These are phyloP conservation scores for Clonostachys byssicola DNA, from an alignment of 2,329 filamentous ascomycete genomes.

Conservation along the genomic window DNA sequence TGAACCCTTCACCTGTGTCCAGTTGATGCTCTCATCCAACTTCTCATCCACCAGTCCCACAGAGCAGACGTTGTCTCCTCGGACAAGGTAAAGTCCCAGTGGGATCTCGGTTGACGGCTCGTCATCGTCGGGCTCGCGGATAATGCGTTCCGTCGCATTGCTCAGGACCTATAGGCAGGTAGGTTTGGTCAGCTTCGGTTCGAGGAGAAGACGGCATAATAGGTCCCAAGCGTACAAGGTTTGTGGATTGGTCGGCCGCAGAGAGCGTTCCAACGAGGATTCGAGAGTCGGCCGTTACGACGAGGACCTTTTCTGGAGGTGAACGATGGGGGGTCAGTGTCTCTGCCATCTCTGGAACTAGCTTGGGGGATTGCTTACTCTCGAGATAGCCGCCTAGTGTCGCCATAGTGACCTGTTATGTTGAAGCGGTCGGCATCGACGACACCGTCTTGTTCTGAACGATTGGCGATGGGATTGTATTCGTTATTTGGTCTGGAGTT, in stretches of 20 bases:
- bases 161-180: slow-evolving; percentile 61
- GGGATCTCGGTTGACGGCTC: slow-evolving; percentile 77
- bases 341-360: no score
- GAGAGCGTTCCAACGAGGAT: slow-evolving; percentile 79
- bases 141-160: slow-evolving; percentile 83
- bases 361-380: slow-evolving; percentile 20
- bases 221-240: slow-evolving; percentile 52
- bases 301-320: slow-evolving; percentile 75
- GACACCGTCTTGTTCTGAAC: no score
- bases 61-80: slow-evolving; percentile 90
- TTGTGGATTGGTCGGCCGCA: slow-evolving; percentile 87
- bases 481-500: no score
- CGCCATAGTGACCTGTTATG: slow-evolving; percentile 24
- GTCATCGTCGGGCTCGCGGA: slow-evolving; percentile 77
- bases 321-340: slow-evolving; percentile 1
- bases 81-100: slow-evolving; percentile 85
- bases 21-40: slow-evolving; percentile 86
- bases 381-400: slow-evolving; percentile 39
- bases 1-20: slow-evolving; percentile 82
- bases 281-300: slow-evolving; percentile 89
- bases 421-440: no score
- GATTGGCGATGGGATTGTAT: no score
- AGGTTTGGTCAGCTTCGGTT: not conserved
- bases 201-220: not conserved
- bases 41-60: slow-evolving; percentile 88